phyloP scores from a whole-genome alignment of 257 asterid genomes.

The Solanum etuberosum region DNA sequence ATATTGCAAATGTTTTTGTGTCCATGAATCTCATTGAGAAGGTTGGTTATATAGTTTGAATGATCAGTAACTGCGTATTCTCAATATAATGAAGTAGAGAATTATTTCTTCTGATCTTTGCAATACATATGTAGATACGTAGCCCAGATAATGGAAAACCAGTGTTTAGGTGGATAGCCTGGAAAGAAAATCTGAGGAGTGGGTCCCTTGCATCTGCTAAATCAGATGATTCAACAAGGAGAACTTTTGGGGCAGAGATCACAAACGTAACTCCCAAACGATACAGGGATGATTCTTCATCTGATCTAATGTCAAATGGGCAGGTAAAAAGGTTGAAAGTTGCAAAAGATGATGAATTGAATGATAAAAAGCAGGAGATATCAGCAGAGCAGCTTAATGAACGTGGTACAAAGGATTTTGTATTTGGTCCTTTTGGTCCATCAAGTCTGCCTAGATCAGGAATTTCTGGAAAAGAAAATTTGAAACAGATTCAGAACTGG shows the following conservation, averaged over 20 bases:
- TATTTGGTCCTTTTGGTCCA: conserved; percentile 57
- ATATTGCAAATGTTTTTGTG: conserved; percentile 53
- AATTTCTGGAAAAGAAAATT: conserved; percentile 15
- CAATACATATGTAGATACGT: conserved; percentile 23
- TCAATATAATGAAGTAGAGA: neutral
- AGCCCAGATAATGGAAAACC: conserved; percentile 54
- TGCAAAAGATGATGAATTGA: neutral
- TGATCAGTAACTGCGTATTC: neutral
- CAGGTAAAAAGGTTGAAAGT: conserved; percentile 8
- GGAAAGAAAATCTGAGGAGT: conserved; percentile 6
- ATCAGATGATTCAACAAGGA: conserved; percentile 26
- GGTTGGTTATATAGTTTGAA: conserved; percentile 25
- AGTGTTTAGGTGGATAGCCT: conserved; percentile 56
- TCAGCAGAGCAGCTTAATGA: conserved; percentile 21
- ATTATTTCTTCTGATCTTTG: neutral
- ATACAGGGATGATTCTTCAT: conserved; percentile 22
- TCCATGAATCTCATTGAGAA: conserved; percentile 59
- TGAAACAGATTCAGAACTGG: conserved; percentile 18
- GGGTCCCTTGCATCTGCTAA: conserved; percentile 17
- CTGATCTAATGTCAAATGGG: conserved; percentile 12
- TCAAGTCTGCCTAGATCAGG: conserved; percentile 10
- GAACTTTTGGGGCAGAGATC: conserved; percentile 55
- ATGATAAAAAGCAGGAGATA: neutral
- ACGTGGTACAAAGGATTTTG: conserved; percentile 30
- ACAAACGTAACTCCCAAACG: conserved; percentile 31